These are phyloP conservation scores for Cadophora sp. DNA, from an alignment of 2,329 filamentous ascomycete species.

Conservation along the genomic window DNA sequence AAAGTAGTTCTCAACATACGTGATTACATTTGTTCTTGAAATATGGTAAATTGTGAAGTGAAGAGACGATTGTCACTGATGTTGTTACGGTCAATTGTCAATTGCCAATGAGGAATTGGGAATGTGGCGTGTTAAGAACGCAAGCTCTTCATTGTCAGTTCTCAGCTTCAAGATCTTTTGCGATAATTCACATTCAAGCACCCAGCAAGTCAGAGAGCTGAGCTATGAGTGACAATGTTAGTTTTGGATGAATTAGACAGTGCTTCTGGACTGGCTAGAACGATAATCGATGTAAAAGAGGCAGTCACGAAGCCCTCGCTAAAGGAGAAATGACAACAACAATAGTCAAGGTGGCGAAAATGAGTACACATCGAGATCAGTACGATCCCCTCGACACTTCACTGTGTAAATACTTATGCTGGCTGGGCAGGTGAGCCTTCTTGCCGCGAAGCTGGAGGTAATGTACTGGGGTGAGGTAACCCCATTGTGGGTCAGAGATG, in stretches of 20 bases:
- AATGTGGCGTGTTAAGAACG: background rate
- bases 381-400: background rate
- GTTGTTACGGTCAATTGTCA: background rate
- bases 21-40: too few species aligned
- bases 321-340: background rate
- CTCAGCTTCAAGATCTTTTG: background rate
- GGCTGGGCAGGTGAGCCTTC: too few species aligned
- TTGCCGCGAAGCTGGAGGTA: too few species aligned
- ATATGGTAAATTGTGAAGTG: background rate
- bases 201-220: too few species aligned
- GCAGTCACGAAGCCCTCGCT: background rate
- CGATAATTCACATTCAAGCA: background rate
- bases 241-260: background rate
- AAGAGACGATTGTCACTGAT: background rate
- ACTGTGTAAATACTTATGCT: background rate
- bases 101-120: background rate
- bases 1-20: background rate
- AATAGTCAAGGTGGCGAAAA: background rate
- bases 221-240: too few species aligned
- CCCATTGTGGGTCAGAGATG: too few species aligned
- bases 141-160: background rate
- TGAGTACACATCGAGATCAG: background rate
- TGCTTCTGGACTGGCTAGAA: background rate
- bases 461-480: too few species aligned
- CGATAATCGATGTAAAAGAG: background rate